A percentile compares a stretch with the other conserved stretches of the same genome.
Conservation (phyloP, 2,329 filamentous ascomycete species). For the Nothopassalora personata region DNA sequence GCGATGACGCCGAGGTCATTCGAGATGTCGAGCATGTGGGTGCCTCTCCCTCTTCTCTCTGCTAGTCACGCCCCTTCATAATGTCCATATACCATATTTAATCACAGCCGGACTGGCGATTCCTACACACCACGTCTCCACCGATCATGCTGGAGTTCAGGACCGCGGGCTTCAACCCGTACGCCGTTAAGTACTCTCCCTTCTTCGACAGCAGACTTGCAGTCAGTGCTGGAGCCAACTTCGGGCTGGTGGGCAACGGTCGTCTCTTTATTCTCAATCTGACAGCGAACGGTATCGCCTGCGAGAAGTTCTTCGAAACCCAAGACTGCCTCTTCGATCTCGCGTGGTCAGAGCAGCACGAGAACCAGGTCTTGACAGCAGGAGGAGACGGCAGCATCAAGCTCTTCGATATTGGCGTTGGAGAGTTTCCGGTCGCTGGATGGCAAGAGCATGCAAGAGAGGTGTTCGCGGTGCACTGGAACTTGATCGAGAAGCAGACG, state of each 20-base stretch:
- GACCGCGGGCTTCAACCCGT: constrained; percentile 90
- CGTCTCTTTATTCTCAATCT: constrained; percentile 78
- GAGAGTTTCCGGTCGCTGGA: constrained; percentile 80
- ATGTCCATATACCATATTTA: constrained; percentile 1
- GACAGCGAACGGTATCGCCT: constrained; percentile 74
- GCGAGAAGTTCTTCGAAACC: constrained; percentile 89
- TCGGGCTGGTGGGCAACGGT: constrained; percentile 94
- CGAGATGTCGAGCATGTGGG: neutral
- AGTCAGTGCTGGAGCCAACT: constrained; percentile 87
- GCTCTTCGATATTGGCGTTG: constrained; percentile 78
- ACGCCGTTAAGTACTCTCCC: constrained; percentile 95
- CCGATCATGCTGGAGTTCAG: constrained; percentile 81
- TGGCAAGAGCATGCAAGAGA: constrained; percentile 93
- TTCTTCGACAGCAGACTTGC: constrained; percentile 95
- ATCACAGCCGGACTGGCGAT: constrained; percentile 1
- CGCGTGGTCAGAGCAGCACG: constrained; percentile 92
- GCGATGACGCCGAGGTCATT: neutral
- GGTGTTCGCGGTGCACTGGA: constrained; percentile 90
- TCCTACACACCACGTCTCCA: neutral
- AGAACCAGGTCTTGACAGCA: constrained; percentile 84
- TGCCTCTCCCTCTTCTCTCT: neutral
- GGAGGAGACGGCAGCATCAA: constrained; percentile 93
- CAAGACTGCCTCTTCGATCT: constrained; percentile 96
- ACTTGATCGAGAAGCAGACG: constrained; percentile 79
- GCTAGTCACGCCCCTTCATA: neutral